A percentile compares a stretch with the other conserved stretches of the same genome.
These are phyloP conservation scores for Cytospora piceicola DNA, from an alignment of 2,329 filamentous ascomycete species.

Conservation along the genomic window DNA sequence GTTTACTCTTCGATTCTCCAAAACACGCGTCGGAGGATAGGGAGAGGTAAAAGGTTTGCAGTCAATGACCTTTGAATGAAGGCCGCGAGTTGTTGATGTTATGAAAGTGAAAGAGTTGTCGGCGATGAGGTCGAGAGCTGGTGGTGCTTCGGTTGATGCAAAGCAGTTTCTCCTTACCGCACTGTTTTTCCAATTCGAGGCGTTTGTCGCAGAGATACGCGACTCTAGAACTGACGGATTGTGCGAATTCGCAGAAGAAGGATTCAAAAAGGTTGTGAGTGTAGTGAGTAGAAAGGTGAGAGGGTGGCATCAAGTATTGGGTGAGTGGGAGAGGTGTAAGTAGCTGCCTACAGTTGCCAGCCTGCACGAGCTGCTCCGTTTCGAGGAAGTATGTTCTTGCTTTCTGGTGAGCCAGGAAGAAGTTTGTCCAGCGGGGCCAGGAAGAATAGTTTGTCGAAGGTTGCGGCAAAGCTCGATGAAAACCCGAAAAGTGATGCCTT, in stretches of 20 bases:
- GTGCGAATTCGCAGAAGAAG: background rate
- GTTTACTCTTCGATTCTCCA: constrained; percentile 5
- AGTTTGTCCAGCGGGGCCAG: background rate
- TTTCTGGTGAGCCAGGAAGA: background rate
- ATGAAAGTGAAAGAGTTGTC: constrained; percentile 16
- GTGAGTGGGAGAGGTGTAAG: background rate
- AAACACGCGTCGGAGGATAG: background rate
- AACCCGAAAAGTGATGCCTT: background rate
- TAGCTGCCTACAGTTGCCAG: background rate
- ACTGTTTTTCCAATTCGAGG: background rate
- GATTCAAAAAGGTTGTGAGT: background rate
- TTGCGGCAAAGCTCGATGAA: background rate
- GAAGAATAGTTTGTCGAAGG: constrained; percentile 5
- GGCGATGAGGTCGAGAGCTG: constrained; percentile 4
- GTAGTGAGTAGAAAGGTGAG: background rate
- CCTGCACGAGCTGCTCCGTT: background rate
- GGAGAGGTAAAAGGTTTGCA: background rate
- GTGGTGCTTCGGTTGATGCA: constrained; percentile 1
- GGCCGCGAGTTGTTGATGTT: background rate
- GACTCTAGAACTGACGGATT: background rate
- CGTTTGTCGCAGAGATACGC: background rate
- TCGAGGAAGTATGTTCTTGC: background rate
- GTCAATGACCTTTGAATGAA: background rate
- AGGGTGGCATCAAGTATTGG: background rate
- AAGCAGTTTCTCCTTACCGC: background rate